These are phyloP conservation scores for Striga hermonthica DNA, from an alignment of 305 asterid genomes.

Conservation along the genomic window DNA sequence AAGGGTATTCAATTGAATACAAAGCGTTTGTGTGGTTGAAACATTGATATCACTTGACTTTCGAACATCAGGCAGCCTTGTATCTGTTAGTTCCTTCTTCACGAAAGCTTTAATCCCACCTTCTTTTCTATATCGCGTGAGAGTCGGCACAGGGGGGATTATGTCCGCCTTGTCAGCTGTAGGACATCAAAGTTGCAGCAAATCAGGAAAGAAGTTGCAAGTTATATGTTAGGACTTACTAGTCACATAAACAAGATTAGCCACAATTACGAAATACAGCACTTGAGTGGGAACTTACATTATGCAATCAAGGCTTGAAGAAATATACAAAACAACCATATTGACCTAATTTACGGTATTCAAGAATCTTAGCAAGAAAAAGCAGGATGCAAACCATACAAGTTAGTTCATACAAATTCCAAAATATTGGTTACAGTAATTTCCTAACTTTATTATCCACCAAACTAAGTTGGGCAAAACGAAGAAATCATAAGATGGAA, in stretches of 20 bases:
- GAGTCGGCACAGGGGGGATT: conserved; percentile 85
- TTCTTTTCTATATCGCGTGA: conserved; percentile 83
- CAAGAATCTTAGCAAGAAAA: conserved; percentile 18
- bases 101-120: conserved; percentile 88
- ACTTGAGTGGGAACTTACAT: conserved; percentile 18
- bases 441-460: not conserved
- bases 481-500: no score
- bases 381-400: not conserved
- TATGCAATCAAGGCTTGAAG: conserved; percentile 22
- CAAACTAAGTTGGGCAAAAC: not conserved
- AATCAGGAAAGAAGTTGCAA: conserved; percentile 24
- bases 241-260: conserved; percentile 24
- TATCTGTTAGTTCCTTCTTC: conserved; percentile 77
- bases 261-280: conserved; percentile 21
- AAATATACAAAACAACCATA: not conserved
- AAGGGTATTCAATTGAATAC: conserved; percentile 89
- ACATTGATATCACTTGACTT: conserved; percentile 62
- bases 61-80: conserved; percentile 70
- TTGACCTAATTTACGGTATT: conserved; percentile 7
- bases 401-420: not conserved
- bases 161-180: conserved; percentile 95
- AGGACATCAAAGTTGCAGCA: conserved; percentile 31
- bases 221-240: conserved; percentile 1
- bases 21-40: conserved; percentile 70
- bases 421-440: no score